Base-by-base conservation (phyloP, 305 asterid genomes). In the Fraxinus platypoda region DNA sequence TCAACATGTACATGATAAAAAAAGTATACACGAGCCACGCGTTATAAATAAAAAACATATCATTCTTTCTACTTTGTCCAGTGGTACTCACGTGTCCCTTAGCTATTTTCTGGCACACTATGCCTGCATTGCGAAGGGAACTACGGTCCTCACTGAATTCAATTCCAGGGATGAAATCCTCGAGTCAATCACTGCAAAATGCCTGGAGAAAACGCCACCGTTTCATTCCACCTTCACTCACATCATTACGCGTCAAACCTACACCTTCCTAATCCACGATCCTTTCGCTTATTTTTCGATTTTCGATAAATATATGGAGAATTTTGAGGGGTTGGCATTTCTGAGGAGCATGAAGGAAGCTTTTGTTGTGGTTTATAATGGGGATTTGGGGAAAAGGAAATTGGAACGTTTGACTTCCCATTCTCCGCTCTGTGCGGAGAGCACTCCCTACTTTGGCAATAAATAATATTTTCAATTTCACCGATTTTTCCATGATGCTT, bases 61-160 rank as follows among this genome's bases (percentile, higher is more conserved):
- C n/a, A n/a, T n/a, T n/a, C n/a, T n/a, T n/a, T n/a, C n/a, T n/a
- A n/a, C n/a, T n/a, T n/a, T n/a, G n/a, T n/a, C n/a, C n/a, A n/a
- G n/a, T n/a, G n/a, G n/a, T n/a, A n/a, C n/a, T n/a, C n/a, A n/a
- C n/a, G n/a, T n/a, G n/a, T n/a, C n/a, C n/a, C n/a, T n/a, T n/a
- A n/a, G n/a, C n/a, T n/a, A n/a, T n/a, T n/a, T n/a, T 85, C 84
- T 89, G 35, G 87, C 94, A 73, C 86, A 87, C 37, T 96, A 91
- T 79, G 92, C 92, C 84, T 96, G 98, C 86, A 87, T 96, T 78
- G 99, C 98, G 0, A 86, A 82, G 37, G 97, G 88, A 64, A 77
- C 92, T 77, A 91, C 89, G 83, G 78, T 93, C 17, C 82, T 96
- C 57, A 94, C 99, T 1, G 98, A 96, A 77, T 93, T 91, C 94